These are phyloP conservation scores for Condylostoma magnum DNA, from an alignment of 169 alveolate genomes.

Conservation along the genomic window DNA sequence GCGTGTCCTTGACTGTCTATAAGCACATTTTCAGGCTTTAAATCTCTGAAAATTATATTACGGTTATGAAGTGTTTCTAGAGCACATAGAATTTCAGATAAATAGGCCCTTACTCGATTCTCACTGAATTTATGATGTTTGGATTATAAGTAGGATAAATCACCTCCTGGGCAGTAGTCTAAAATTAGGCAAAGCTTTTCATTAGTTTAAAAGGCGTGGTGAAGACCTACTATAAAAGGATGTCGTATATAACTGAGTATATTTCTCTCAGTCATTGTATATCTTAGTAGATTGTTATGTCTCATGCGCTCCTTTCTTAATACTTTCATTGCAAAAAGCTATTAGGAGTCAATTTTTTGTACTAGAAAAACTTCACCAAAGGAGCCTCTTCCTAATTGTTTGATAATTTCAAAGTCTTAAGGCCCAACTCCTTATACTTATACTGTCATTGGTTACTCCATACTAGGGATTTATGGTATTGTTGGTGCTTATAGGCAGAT, in stretches of 20 bases:
- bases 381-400: conserved; percentile 72
- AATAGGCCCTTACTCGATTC: conserved; percentile 68
- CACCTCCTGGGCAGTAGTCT: conserved; percentile 84
- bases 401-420: conserved; percentile 35
- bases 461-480: too few species aligned
- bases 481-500: too few species aligned
- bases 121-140: conserved; percentile 72
- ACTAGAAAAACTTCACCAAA: conserved; percentile 82
- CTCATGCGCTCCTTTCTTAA: conserved; percentile 55
- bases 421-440: conserved; percentile 34
- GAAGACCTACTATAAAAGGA: conserved; percentile 80
- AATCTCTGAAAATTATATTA: conserved; percentile 78
- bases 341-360: conserved; percentile 53
- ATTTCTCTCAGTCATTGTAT: conserved; percentile 85
- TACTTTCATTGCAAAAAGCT: conserved; percentile 76
- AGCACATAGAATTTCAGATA: conserved; percentile 68
- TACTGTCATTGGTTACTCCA: too few species aligned
- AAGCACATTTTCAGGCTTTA: conserved; percentile 84
- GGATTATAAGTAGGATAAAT: conserved; percentile 62
- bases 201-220: conserved; percentile 74
- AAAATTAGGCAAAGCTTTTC: conserved; percentile 71
- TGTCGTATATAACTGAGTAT: conserved; percentile 73
- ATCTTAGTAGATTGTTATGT: conserved; percentile 68
- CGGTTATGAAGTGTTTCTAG: conserved; percentile 73
- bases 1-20: conserved; percentile 74